Conservation (phyloP, 345 rosid species). For the Moricandia arvensis region DNA sequence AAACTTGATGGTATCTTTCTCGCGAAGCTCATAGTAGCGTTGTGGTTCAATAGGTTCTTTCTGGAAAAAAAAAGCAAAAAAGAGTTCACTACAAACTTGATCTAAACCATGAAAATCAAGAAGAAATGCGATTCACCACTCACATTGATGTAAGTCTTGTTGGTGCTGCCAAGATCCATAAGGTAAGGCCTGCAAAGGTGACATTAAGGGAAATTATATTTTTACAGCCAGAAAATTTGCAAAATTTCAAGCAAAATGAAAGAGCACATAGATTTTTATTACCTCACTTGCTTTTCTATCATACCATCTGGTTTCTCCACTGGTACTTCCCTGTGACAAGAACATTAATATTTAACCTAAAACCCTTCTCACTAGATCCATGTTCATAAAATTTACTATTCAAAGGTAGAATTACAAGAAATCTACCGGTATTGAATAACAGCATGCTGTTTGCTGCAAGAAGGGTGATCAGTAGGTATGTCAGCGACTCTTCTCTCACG, state of each 20-base stretch:
- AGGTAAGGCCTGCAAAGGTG: conserved; percentile 67
- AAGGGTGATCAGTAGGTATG: conserved; percentile 95
- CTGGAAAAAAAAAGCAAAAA: conserved; percentile 48
- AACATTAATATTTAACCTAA: conserved; percentile 17
- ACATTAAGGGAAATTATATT: conserved; percentile 21
- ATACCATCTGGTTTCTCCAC: conserved; percentile 79
- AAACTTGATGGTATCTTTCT: conserved; percentile 90
- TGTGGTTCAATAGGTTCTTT: conserved; percentile 83
- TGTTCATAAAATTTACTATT: neutral
- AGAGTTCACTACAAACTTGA: conserved; percentile 15
- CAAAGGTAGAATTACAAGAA: neutral
- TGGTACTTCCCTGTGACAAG: conserved; percentile 64
- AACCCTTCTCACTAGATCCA: conserved; percentile 22
- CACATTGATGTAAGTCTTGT: conserved; percentile 87
- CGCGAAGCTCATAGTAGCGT: conserved; percentile 87
- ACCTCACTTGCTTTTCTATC: conserved; percentile 64
- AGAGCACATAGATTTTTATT: conserved; percentile 19
- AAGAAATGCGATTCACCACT: conserved; percentile 33
- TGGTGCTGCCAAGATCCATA: conserved; percentile 99
- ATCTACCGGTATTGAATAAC: conserved; percentile 42
- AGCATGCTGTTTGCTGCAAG: conserved; percentile 99
- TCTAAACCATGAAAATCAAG: conserved; percentile 2
- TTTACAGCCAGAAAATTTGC: neutral
- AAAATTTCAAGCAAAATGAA: neutral
- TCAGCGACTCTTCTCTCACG: conserved; percentile 95